Percentiles rank a stretch among this genome's conserved stretches.
Conservation (phyloP, 2,329 filamentous ascomycete genomes). For the Stagonosporopsis vannaccii region DNA sequence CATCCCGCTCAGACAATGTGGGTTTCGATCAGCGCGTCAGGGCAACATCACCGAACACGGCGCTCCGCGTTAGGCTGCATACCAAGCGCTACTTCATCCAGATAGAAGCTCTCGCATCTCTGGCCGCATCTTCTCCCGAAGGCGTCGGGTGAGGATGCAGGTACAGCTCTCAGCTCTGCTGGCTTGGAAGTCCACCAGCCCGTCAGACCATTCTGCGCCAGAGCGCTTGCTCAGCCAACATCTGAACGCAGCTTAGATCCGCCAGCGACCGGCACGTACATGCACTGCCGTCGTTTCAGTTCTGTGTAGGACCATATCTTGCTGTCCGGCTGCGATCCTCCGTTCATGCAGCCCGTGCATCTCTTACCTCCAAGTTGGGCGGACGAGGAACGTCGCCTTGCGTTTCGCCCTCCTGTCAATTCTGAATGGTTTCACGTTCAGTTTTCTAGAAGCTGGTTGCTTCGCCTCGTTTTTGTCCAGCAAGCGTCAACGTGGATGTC, state of each 20-base stretch:
- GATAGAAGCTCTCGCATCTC: slow-evolving; percentile 15
- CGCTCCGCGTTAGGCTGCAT: slow-evolving; percentile 16
- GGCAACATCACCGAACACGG: slow-evolving; percentile 16
- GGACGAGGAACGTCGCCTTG: slow-evolving; percentile 27
- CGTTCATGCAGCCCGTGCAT: slow-evolving; percentile 38
- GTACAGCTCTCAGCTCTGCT: slow-evolving; percentile 16
- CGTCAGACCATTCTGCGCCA: slow-evolving; percentile 1
- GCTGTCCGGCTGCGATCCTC: slow-evolving; percentile 22
- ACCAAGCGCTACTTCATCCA: slow-evolving; percentile 15
- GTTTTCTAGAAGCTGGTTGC: slow-evolving; percentile 40
- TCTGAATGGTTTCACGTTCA: slow-evolving; percentile 37
- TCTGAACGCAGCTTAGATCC: slow-evolving; percentile 20
- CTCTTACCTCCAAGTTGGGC: slow-evolving; percentile 28
- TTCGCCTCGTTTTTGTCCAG: slow-evolving; percentile 20
- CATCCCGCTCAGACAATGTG: not conserved
- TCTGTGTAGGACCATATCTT: slow-evolving; percentile 19
- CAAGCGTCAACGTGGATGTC: slow-evolving; percentile 31
- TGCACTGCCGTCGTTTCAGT: slow-evolving; percentile 33
- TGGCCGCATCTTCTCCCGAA: slow-evolving; percentile 7
- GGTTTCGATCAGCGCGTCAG: slow-evolving; percentile 16
- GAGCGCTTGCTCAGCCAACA: slow-evolving; percentile 12
- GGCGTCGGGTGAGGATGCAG: slow-evolving; percentile 11
- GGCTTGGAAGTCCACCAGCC: slow-evolving; percentile 6
- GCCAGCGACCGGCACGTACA: slow-evolving; percentile 20
- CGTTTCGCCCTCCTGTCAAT: slow-evolving; percentile 35